These are phyloP conservation scores for Diaporthe caulivora DNA, from an alignment of 2,329 filamentous ascomycete genomes.

Conservation along the genomic window DNA sequence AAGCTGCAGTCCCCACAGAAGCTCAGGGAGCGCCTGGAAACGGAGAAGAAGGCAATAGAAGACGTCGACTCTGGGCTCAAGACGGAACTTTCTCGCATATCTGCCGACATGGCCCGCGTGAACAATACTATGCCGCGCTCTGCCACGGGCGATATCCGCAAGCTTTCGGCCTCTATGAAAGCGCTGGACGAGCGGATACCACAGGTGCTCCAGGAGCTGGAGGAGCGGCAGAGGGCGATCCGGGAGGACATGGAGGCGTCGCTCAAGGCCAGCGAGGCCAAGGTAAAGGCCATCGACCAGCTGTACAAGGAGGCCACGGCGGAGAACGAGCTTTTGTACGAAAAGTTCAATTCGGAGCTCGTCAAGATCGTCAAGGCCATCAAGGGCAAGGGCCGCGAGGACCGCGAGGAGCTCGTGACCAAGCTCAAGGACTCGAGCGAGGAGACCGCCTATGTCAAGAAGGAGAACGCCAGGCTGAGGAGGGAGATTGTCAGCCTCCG, in stretches of 20 bases:
- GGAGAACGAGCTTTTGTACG: slow-evolving; percentile 93
- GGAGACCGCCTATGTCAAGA: slow-evolving; percentile 81
- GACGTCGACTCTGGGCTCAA: slow-evolving; percentile 78
- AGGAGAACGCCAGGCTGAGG: slow-evolving; percentile 87
- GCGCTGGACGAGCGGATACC: slow-evolving; percentile 78
- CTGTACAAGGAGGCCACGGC: slow-evolving; percentile 88
- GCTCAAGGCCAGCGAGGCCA: slow-evolving; percentile 80
- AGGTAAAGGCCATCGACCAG: slow-evolving; percentile 86
- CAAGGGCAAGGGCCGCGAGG: slow-evolving; percentile 78
- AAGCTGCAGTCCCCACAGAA: slow-evolving; percentile 80
- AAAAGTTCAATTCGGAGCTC: slow-evolving; percentile 91
- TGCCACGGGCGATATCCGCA: slow-evolving; percentile 58
- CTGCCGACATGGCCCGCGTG: slow-evolving; percentile 79
- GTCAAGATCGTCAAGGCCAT: slow-evolving; percentile 84
- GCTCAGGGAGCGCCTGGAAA: slow-evolving; percentile 85
- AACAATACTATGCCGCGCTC: slow-evolving; percentile 55
- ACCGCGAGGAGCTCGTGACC: slow-evolving; percentile 81
- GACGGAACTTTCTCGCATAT: slow-evolving; percentile 83
- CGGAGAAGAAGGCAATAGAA: slow-evolving; percentile 80
- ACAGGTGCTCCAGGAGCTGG: slow-evolving; percentile 68
- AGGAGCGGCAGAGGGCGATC: slow-evolving; percentile 71
- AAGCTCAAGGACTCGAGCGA: slow-evolving; percentile 81
- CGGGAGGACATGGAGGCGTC: slow-evolving; percentile 79
- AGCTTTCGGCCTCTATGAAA: slow-evolving; percentile 69
- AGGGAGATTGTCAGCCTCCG: slow-evolving; percentile 82